Percentiles rank a stretch among this genome's conserved stretches.
These are phyloP conservation scores for Aspergillus kassunensis DNA, from an alignment of 495 filamentous ascomycete species.

Conservation along the genomic window DNA sequence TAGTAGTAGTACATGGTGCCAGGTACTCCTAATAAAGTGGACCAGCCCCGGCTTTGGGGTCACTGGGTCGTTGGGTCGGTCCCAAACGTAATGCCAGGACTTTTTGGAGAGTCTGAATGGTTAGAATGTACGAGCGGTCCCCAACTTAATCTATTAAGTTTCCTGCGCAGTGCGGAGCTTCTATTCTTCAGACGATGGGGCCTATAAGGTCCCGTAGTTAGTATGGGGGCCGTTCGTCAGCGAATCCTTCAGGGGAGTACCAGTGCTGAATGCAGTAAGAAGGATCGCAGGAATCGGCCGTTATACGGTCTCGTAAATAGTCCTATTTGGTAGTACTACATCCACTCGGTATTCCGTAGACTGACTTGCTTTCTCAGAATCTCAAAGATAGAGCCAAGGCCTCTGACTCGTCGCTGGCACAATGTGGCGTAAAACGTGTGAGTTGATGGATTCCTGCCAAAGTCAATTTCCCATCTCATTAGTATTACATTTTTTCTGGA, in stretches of 20 bases:
- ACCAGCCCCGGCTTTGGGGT: neutral
- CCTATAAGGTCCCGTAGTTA: too few relatives aligned
- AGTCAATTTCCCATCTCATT: neutral
- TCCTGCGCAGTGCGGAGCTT: neutral
- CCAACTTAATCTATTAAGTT: neutral
- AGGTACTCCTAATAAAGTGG: neutral
- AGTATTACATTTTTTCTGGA: too few relatives aligned
- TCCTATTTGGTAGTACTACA: too few relatives aligned
- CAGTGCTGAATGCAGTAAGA: neutral
- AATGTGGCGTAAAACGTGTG: neutral
- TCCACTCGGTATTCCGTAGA: too few relatives aligned
- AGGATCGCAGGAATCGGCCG: too few relatives aligned
- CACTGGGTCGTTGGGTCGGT: too few relatives aligned
- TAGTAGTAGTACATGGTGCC: too few relatives aligned
- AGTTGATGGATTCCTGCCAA: neutral
- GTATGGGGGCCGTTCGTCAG: neutral
- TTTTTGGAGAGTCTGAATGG: neutral
- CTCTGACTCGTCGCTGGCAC: too few relatives aligned
- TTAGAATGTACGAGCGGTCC: neutral
- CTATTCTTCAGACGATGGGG: neutral
- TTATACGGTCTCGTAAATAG: too few relatives aligned
- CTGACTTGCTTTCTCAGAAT: too few relatives aligned
- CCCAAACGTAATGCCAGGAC: neutral
- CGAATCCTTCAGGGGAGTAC: neutral
- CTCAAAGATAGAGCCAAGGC: too few relatives aligned